Percentiles rank a stretch among this genome's conserved stretches.
Conservation (phyloP, 306 rosid species). For the Dalbergia cochinchinensis region DNA sequence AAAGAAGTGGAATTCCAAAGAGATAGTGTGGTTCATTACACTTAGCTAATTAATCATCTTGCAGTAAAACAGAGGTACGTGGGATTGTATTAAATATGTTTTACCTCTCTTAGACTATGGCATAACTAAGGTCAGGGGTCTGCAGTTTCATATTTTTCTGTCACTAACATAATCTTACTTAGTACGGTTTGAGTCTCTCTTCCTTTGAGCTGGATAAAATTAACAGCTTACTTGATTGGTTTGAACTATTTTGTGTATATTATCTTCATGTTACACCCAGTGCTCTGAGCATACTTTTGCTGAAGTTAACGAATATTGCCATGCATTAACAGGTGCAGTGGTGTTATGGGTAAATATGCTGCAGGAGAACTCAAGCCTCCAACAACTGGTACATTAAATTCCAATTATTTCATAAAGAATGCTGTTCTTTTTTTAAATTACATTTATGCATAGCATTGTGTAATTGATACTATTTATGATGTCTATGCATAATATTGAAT, state of each 20-base stretch:
- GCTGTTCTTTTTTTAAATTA: background rate
- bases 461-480: background rate
- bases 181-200: constrained; percentile 10
- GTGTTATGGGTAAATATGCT: constrained; percentile 99
- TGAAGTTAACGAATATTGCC: constrained; percentile 18
- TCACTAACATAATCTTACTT: background rate
- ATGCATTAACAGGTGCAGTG: constrained; percentile 87
- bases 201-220: constrained; percentile 14
- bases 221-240: background rate
- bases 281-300: constrained; percentile 4
- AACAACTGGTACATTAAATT: constrained; percentile 63
- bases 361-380: constrained; percentile 99
- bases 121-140: background rate
- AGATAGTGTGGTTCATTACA: too few species aligned
- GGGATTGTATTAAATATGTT: background rate
- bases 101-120: background rate
- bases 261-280: background rate
- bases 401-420: constrained; percentile 10
- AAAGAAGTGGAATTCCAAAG: too few species aligned
- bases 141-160: constrained; percentile 15
- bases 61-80: too few species aligned
- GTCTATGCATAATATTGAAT: background rate
- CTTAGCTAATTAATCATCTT: too few species aligned
- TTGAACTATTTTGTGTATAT: constrained; percentile 16
- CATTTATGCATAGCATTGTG: background rate